phyloP scores from a whole-genome alignment of 371 early-diverging fungal genomes.

The Zopfochytrium polystomum region DNA sequence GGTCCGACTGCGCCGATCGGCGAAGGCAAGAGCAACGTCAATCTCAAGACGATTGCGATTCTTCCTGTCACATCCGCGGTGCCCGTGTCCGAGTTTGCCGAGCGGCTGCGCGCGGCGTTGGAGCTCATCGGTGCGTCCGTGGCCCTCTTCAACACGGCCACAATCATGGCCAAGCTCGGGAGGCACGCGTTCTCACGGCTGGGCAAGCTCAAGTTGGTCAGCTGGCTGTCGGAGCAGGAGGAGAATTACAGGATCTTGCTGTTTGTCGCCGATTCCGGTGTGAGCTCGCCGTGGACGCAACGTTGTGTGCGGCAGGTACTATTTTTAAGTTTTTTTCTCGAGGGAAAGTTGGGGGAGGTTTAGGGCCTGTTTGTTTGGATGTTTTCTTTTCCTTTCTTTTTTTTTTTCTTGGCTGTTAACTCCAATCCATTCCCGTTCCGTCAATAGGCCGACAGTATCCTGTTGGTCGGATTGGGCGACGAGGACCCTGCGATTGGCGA shows the following conservation, averaged over 20 bases:
- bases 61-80: constrained; percentile 81
- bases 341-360: too few species aligned
- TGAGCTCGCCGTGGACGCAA: constrained; percentile 90
- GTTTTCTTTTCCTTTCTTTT: too few species aligned
- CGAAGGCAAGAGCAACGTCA: constrained; percentile 74
- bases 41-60: constrained; percentile 89
- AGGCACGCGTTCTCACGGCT: constrained; percentile 87
- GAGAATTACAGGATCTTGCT: constrained; percentile 81
- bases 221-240: constrained; percentile 93
- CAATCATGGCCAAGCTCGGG: constrained; percentile 78
- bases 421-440: too few species aligned
- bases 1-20: constrained; percentile 6
- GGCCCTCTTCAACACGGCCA: constrained; percentile 72
- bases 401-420: too few species aligned
- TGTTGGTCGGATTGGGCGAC: constrained; percentile 88
- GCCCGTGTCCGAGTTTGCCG: constrained; percentile 85
- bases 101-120: constrained; percentile 72
- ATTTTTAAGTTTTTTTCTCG: not conserved
- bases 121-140: constrained; percentile 71
- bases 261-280: constrained; percentile 91
- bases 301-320: constrained; percentile 86
- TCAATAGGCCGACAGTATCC: constrained; percentile 85
- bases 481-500: constrained; percentile 87
- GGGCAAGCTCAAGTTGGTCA: constrained; percentile 84
- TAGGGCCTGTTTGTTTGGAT: too few species aligned